Conservation (phyloP, 2,329 filamentous ascomycete genomes). For the Diaporthe destruens region DNA sequence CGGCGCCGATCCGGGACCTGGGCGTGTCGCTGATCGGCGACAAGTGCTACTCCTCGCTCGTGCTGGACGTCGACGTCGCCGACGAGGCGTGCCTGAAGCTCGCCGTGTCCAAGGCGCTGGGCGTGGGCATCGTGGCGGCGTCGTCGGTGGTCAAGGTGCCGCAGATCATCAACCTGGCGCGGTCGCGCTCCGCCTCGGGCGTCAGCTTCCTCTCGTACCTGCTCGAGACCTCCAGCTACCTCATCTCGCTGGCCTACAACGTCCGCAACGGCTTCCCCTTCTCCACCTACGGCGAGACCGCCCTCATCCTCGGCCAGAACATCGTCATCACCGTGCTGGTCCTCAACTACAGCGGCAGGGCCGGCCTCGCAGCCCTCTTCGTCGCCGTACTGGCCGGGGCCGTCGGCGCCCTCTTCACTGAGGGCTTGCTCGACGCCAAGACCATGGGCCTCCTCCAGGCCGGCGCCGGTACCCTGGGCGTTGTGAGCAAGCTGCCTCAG, state of each 20-base stretch:
- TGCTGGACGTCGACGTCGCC: constrained; percentile 86
- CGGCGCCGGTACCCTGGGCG: constrained; percentile 82
- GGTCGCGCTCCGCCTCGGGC: constrained; percentile 83
- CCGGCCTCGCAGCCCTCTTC: constrained; percentile 78
- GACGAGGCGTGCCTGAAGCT: constrained; percentile 87
- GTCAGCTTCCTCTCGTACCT: constrained; percentile 92
- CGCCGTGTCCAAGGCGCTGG: constrained; percentile 90
- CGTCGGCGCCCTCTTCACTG: constrained; percentile 77
- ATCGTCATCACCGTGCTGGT: constrained; percentile 89
- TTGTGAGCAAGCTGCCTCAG: constrained; percentile 94
- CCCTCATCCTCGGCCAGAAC: constrained; percentile 92
- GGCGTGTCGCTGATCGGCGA: constrained; percentile 85
- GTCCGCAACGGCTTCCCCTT: constrained; percentile 92
- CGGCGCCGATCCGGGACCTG: constrained; percentile 78
- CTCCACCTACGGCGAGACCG: constrained; percentile 96
- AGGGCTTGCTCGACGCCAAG: constrained; percentile 73
- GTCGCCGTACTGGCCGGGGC: constrained; percentile 80
- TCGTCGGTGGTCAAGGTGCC: constrained; percentile 95
- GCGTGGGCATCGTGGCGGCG: constrained; percentile 91
- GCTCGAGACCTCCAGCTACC: constrained; percentile 88
- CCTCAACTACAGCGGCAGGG: constrained; percentile 81
- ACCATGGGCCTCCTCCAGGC: constrained; percentile 83
- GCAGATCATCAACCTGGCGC: constrained; percentile 92
- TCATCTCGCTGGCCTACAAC: constrained; percentile 94
- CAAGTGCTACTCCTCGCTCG: constrained; percentile 85